Percentiles rank a stretch among this genome's conserved stretches.
These are phyloP conservation scores for Keqinozyma sinolaborantium DNA, from an alignment of 1,139 yeast species.

Conservation along the genomic window DNA sequence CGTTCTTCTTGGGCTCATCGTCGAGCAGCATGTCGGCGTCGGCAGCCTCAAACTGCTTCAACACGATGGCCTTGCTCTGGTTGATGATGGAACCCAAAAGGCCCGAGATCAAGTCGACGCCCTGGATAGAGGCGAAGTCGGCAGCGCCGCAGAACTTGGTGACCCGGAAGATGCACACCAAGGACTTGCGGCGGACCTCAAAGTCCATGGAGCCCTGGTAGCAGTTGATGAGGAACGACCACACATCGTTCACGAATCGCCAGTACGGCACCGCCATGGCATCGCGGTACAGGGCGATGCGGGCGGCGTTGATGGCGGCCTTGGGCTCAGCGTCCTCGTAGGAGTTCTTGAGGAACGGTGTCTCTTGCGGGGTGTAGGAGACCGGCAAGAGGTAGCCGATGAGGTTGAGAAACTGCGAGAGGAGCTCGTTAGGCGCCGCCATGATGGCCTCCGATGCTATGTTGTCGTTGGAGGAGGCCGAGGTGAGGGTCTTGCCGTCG, in stretches of 20 bases:
- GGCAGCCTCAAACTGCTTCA: slow-evolving; percentile 12
- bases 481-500: slow-evolving; percentile 6
- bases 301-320: slow-evolving; percentile 20
- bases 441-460: slow-evolving; percentile 66
- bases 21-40: slow-evolving; percentile 10
- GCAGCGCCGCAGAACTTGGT: slow-evolving; percentile 25
- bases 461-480: slow-evolving; percentile 15
- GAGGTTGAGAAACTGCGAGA: slow-evolving; percentile 53
- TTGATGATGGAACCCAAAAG: slow-evolving; percentile 70
- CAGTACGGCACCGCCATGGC: slow-evolving; percentile 24
- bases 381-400: slow-evolving; percentile 59
- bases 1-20: slow-evolving; percentile 6
- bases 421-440: slow-evolving; percentile 68
- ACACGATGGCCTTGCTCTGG: slow-evolving; percentile 41
- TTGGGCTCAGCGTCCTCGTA: slow-evolving; percentile 23
- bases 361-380: slow-evolving; percentile 21
- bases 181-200: slow-evolving; percentile 57
- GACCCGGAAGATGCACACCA: slow-evolving; percentile 57
- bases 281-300: slow-evolving; percentile 22
- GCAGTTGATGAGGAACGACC: slow-evolving; percentile 62
- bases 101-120: slow-evolving; percentile 35
- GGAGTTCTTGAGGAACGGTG: slow-evolving; percentile 28
- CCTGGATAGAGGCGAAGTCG: slow-evolving; percentile 17
- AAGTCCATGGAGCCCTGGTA: slow-evolving; percentile 76
- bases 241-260: slow-evolving; percentile 47